These are phyloP conservation scores for Trypethelium eluteriae DNA, from an alignment of 495 filamentous ascomycete genomes.

Conservation along the genomic window DNA sequence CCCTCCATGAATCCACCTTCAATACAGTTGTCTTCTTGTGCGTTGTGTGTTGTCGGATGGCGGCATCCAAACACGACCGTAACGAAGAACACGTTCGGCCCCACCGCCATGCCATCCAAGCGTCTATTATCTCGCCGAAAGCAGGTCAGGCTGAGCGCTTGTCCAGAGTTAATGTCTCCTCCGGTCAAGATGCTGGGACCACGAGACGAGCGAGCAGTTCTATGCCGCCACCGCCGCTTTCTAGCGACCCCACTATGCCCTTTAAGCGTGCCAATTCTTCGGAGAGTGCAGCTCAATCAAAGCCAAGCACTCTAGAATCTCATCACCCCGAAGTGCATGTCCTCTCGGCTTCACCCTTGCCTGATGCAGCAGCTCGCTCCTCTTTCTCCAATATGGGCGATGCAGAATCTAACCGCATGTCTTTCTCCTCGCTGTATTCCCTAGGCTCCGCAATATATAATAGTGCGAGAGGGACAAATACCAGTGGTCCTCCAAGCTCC, in stretches of 20 bases:
- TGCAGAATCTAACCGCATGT: slow-evolving; percentile 50
- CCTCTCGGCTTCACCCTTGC: slow-evolving; percentile 29
- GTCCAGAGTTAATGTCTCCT: slow-evolving; percentile 39
- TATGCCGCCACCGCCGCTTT: slow-evolving; percentile 47
- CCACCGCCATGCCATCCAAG: too few relatives aligned
- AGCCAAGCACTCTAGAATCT: slow-evolving; percentile 18
- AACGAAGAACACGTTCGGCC: too few relatives aligned
- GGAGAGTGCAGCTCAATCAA: not conserved
- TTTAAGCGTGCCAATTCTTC: not conserved
- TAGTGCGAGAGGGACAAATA: slow-evolving; percentile 23
- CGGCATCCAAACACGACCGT: not conserved
- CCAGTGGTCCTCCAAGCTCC: slow-evolving; percentile 38
- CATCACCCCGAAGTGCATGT: slow-evolving; percentile 13
- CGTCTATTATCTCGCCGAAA: not conserved
- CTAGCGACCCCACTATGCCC: slow-evolving; percentile 4
- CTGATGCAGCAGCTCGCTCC: slow-evolving; percentile 42
- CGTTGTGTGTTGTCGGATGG: slow-evolving; percentile 1
- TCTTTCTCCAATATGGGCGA: slow-evolving; percentile 22
- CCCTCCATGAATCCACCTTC: not conserved
- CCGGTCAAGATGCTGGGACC: slow-evolving; percentile 35
- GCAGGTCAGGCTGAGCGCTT: not conserved
- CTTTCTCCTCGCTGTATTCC: slow-evolving; percentile 59
- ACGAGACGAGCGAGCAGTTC: slow-evolving; percentile 52
- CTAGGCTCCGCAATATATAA: slow-evolving; percentile 47
- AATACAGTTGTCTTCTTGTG: not conserved